A percentile compares a stretch with the other conserved stretches of the same genome.
phyloP scores from a whole-genome alignment of 257 asterid species.

The Primulina huaijiensis region DNA sequence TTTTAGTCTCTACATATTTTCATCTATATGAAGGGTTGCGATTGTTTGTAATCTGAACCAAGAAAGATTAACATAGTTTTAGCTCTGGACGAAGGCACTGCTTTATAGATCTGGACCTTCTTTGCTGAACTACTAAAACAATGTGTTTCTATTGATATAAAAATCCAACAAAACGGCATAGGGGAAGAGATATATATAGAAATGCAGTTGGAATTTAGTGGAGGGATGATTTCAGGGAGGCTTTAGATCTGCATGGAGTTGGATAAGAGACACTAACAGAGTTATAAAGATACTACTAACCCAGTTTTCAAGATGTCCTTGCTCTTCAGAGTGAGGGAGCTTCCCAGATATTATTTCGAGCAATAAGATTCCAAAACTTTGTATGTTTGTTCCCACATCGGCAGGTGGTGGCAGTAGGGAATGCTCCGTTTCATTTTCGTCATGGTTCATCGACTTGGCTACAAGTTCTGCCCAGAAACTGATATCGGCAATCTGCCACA shows the following conservation, averaged over 20 bases:
- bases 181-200: neutral
- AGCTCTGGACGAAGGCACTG: too few relatives aligned
- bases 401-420: constrained; percentile 48
- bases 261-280: neutral
- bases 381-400: constrained; percentile 59
- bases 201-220: neutral
- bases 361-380: constrained; percentile 65
- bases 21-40: neutral
- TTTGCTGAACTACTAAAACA: neutral
- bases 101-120: neutral
- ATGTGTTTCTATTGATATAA: too few relatives aligned
- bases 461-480: constrained; percentile 68
- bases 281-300: constrained; percentile 27
- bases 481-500: constrained; percentile 55
- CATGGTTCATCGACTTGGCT: constrained; percentile 38
- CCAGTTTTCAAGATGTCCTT: constrained; percentile 55
- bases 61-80: neutral
- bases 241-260: neutral
- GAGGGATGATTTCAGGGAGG: neutral
- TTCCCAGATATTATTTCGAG: constrained; percentile 75
- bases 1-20: neutral
- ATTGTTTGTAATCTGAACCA: neutral
- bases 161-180: neutral
- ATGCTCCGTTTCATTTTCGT: constrained; percentile 46
- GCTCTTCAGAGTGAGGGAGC: constrained; percentile 59